Evolutionary conservation across 2,329 filamentous ascomycete genomes (phyloP).

Genomic region (Elsinoe fawcettii): DNA sequence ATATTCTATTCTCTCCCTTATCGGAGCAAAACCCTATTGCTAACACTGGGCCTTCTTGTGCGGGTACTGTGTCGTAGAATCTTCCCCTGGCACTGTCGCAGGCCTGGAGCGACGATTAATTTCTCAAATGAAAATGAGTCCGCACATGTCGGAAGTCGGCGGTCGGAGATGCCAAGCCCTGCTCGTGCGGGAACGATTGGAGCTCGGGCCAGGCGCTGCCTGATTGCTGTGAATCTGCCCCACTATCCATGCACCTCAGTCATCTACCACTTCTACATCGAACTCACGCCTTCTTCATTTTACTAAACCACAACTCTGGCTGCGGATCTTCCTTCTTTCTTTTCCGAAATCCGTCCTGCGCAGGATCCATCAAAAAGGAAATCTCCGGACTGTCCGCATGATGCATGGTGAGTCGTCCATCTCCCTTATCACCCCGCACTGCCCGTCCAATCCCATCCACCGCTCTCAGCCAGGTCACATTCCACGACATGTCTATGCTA

Average conservation of each 20-base stretch:
- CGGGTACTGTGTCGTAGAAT: not conserved
- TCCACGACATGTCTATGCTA: not conserved
- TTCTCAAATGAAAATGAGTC: conserved; percentile 8
- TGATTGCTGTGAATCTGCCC: conserved; percentile 8
- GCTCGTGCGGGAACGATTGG: conserved; percentile 1
- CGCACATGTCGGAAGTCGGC: not conserved
- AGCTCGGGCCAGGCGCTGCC: conserved; percentile 5
- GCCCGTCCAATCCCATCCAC: not conserved
- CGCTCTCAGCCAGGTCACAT: not conserved
- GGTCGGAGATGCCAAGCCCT: conserved; percentile 4
- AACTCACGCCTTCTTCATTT: not conserved
- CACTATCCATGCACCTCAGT: conserved; percentile 10
- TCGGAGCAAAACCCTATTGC: too few species aligned
- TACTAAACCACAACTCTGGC: not conserved
- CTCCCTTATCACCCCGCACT: not conserved
- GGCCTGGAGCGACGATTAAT: not conserved
- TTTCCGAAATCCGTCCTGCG: not conserved
- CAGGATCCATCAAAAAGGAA: not conserved
- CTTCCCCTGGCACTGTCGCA: too few species aligned
- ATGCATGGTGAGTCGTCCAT: not conserved
- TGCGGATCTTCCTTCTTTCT: not conserved
- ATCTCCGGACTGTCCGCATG: not conserved
- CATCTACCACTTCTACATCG: not conserved
- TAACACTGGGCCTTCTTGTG: too few species aligned
- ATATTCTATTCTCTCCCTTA: too few species aligned